phyloP scores from a whole-genome alignment of 75 land plant species.

The Pinus tabuliformis region DNA sequence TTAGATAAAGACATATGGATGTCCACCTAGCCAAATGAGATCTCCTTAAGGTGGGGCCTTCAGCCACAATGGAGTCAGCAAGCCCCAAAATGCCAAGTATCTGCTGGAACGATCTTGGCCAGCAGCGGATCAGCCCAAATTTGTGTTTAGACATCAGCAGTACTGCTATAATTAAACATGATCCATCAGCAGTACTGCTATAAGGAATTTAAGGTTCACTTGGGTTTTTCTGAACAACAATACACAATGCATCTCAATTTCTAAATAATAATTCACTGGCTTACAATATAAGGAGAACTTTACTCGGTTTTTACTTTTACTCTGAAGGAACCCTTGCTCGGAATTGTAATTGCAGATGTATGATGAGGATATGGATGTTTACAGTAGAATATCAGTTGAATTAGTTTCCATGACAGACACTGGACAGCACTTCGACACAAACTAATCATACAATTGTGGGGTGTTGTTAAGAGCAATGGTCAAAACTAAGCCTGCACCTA shows the following conservation, averaged over 20 bases:
- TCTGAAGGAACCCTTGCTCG: neutral
- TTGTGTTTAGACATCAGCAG: too few species aligned
- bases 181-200: too few species aligned
- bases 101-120: neutral
- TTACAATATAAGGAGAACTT: neutral
- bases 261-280: neutral
- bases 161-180: neutral
- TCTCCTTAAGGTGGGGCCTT: neutral
- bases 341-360: neutral
- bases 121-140: neutral
- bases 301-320: neutral
- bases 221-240: neutral
- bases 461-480: neutral
- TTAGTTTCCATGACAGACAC: neutral
- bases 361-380: neutral
- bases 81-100: neutral
- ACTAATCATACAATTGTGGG: neutral
- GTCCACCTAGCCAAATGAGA: constrained; percentile 1
- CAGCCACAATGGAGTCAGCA: neutral
- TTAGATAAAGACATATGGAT: neutral
- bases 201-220: neutral
- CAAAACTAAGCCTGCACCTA: neutral
- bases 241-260: neutral
- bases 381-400: neutral
- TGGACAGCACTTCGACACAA: neutral